These are phyloP conservation scores for Epichloe uncinata DNA, from an alignment of 2,329 filamentous ascomycete genomes.

Conservation along the genomic window DNA sequence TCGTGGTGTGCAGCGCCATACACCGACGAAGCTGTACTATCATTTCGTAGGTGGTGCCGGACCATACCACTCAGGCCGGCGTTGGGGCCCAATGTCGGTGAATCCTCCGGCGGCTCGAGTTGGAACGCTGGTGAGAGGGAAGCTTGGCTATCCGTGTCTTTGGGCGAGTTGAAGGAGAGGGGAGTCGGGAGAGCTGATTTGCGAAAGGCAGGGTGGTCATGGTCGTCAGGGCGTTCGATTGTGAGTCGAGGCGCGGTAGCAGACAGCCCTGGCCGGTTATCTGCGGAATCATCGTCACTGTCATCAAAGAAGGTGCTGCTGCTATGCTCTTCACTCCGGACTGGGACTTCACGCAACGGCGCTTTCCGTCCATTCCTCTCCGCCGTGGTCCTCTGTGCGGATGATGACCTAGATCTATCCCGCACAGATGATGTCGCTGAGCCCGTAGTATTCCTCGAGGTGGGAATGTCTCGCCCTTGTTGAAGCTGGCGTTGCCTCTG, in stretches of 20 bases:
- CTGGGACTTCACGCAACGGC: conserved; percentile 14
- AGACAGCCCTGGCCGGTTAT: conserved; percentile 5
- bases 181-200: conserved; percentile 31
- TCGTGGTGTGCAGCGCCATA: conserved; percentile 38
- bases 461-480: conserved; percentile 54
- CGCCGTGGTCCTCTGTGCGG: conserved; percentile 22
- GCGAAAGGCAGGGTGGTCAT: conserved; percentile 42
- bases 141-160: conserved; percentile 14
- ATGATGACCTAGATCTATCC: conserved; percentile 33
- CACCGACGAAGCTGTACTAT: conserved; percentile 71
- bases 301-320: conserved; percentile 31
- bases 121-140: conserved; percentile 10
- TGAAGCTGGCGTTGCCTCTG: conserved; percentile 74
- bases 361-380: conserved; percentile 20
- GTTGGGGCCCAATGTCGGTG: conserved; percentile 63
- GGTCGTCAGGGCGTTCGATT: conserved; percentile 35
- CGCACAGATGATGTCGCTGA: conserved; percentile 28
- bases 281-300: conserved; percentile 23
- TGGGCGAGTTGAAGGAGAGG: conserved; percentile 20
- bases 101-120: conserved; percentile 38
- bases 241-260: conserved; percentile 22
- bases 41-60: conserved; percentile 67
- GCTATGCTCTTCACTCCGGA: conserved; percentile 19
- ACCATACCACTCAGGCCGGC: conserved; percentile 67
- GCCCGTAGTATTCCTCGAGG: conserved; percentile 30